phyloP scores from a whole-genome alignment of 2,329 filamentous ascomycete species.

The Colletotrichum coccodes region DNA sequence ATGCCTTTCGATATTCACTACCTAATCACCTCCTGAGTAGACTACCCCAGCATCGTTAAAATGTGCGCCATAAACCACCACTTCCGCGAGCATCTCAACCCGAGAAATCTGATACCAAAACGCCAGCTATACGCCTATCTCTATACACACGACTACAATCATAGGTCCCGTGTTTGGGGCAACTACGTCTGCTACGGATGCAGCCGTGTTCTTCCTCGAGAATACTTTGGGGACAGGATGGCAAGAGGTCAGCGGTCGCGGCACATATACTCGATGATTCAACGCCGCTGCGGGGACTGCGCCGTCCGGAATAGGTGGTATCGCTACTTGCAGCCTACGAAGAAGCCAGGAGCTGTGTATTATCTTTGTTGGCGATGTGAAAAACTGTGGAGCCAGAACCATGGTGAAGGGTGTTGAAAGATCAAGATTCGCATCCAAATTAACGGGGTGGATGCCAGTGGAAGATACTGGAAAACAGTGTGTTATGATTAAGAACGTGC shows the following conservation, averaged over 20 bases:
- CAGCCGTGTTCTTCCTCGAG: not conserved
- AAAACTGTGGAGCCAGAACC: not conserved
- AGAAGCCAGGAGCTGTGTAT: not conserved
- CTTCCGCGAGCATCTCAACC: slow-evolving; percentile 1
- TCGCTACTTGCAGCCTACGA: slow-evolving; percentile 3
- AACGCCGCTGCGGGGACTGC: slow-evolving; percentile 14
- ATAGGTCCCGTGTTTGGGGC: not conserved
- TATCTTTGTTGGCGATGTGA: slow-evolving; percentile 8
- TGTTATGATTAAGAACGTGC: not conserved
- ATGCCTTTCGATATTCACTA: slow-evolving; percentile 4
- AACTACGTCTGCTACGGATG: slow-evolving; percentile 10
- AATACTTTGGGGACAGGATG: slow-evolving; percentile 7
- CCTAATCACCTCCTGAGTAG: not conserved
- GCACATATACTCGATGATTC: not conserved
- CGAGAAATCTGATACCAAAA: not conserved
- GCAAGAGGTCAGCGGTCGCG: not conserved
- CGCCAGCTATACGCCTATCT: not conserved
- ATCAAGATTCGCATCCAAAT: not conserved
- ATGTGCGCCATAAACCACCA: not conserved
- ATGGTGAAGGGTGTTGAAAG: not conserved
- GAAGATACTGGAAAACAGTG: not conserved
- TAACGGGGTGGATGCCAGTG: not conserved
- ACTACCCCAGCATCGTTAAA: slow-evolving; percentile 4
- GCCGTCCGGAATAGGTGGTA: not conserved
- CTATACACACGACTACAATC: not conserved